These are phyloP conservation scores for Coccinonectria pachysandricola DNA, from an alignment of 2,329 filamentous ascomycete species.

Conservation along the genomic window DNA sequence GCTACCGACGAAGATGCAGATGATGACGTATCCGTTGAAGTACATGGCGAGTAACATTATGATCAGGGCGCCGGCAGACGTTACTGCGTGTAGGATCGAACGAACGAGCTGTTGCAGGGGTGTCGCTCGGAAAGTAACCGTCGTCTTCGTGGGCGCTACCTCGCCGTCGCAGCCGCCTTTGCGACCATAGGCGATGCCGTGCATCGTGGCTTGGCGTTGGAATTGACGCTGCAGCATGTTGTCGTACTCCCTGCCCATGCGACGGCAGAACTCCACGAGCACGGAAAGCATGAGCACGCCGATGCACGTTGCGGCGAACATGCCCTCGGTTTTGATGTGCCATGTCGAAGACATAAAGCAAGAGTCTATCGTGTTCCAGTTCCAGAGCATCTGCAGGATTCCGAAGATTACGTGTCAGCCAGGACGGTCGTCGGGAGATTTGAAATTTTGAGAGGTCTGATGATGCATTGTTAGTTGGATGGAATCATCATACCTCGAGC, in stretches of 20 bases:
- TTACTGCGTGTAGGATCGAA: constrained; percentile 55
- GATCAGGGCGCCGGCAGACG: constrained; percentile 67
- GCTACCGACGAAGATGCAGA: constrained; percentile 57
- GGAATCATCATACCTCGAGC: constrained; percentile 18
- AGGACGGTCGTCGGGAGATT: no score
- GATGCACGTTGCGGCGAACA: constrained; percentile 72
- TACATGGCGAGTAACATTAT: constrained; percentile 60
- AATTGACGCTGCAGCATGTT: constrained; percentile 47
- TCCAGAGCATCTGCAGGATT: constrained; percentile 61
- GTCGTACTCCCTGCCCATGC: constrained; percentile 63
- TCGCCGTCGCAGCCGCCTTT: constrained; percentile 11
- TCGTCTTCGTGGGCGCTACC: constrained; percentile 13
- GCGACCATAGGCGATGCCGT: constrained; percentile 12
- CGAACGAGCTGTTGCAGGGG: constrained; percentile 55
- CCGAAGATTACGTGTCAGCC: no score
- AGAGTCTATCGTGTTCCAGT: constrained; percentile 61
- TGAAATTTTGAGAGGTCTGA: constrained; percentile 1
- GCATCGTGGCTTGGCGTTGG: constrained; percentile 20
- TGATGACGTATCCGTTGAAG: constrained; percentile 63
- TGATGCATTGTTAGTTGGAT: background rate
- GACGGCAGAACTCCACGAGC: constrained; percentile 59
- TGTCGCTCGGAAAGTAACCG: constrained; percentile 40
- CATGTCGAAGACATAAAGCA: constrained; percentile 63
- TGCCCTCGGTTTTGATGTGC: constrained; percentile 59
- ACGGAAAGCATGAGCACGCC: constrained; percentile 64